These are phyloP conservation scores for Globisporangium mamillatum DNA, from an alignment of 352 stramenopile species.

Conservation along the genomic window DNA sequence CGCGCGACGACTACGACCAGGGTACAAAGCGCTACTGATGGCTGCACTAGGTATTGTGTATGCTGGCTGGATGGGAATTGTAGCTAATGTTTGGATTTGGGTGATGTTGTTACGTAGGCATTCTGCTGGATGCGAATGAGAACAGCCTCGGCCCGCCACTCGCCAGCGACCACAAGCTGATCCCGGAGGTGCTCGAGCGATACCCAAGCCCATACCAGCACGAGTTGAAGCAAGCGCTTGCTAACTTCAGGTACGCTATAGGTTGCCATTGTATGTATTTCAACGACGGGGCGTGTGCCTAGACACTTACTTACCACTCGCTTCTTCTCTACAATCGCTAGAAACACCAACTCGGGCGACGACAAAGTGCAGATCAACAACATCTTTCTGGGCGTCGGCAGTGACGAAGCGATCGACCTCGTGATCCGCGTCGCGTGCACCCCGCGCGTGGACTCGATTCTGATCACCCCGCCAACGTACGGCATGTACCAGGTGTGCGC, in stretches of 20 bases:
- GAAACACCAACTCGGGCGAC: constrained; percentile 46
- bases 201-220: constrained; percentile 96
- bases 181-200: constrained; percentile 86
- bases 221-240: constrained; percentile 91
- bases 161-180: constrained; percentile 63
- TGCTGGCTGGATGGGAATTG: not conserved
- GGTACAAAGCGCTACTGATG: constrained; percentile 18
- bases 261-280: not conserved
- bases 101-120: constrained; percentile 41
- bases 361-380: constrained; percentile 83
- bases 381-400: constrained; percentile 98
- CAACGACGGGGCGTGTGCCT: not conserved
- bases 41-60: not conserved
- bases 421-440: constrained; percentile 97
- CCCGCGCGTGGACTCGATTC: constrained; percentile 91
- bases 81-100: not conserved
- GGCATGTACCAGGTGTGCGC: constrained; percentile 99
- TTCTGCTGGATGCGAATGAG: constrained; percentile 98
- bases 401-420: constrained; percentile 98
- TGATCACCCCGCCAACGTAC: constrained; percentile 97
- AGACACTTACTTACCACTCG: not conserved
- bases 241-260: constrained; percentile 56
- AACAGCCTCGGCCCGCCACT: constrained; percentile 94
- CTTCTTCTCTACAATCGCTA: constrained; percentile 13
- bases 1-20: constrained; percentile 94